Base-by-base conservation (phyloP, 768 basidiomycete species). In the Pleurotus giganteus region DNA sequence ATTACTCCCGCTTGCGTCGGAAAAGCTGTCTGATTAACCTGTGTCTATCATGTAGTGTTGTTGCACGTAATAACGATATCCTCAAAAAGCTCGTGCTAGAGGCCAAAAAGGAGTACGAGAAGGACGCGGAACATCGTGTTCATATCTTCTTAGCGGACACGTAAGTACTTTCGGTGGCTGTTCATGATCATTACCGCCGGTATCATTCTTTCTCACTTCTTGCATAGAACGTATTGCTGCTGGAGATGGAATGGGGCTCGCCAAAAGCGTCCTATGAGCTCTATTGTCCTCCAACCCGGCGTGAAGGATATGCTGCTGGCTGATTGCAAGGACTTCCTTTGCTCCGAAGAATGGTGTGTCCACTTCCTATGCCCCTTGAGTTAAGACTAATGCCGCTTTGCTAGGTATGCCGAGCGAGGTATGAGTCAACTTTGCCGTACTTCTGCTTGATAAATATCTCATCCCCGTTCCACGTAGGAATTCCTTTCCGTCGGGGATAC, bases 201-300 rank as follows among this genome's bases (percentile, higher is more conserved):
- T 55, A 54, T 55, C 42, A 21, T 56, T 41, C 28, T 34, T 47
- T 50, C 41, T 49, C n/a, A n/a, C n/a, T n/a, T n/a, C n/a, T n/a
- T n/a, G n/a, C n/a, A 29, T 59, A 88, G 87, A 44, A 81, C 85
- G 7, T 88, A 88, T 62, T 80, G 79, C 1, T 84, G 85, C 63
- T 94, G 92, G 92, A 78, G 89, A 54, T 92, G 89, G 87, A 93
- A 91, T 61, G 91, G 90, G 39, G 88, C 91, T 4, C 80, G 90
- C 46, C 89, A 92, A 63, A 94, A 94, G 69, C 81, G 91, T 28
- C 91, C 92, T 0, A 88, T 94, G 86, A 89, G 87, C 63, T 93
- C 91, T n/a, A 93, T 94, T 57, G 91, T 94, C 12, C 78, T 94
- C 9, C 90, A 93, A 61, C 89, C 91, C 3, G 90, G 89, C 39